These are phyloP conservation scores for Xylaria sp. DNA, from an alignment of 2,329 filamentous ascomycete genomes.

Conservation along the genomic window DNA sequence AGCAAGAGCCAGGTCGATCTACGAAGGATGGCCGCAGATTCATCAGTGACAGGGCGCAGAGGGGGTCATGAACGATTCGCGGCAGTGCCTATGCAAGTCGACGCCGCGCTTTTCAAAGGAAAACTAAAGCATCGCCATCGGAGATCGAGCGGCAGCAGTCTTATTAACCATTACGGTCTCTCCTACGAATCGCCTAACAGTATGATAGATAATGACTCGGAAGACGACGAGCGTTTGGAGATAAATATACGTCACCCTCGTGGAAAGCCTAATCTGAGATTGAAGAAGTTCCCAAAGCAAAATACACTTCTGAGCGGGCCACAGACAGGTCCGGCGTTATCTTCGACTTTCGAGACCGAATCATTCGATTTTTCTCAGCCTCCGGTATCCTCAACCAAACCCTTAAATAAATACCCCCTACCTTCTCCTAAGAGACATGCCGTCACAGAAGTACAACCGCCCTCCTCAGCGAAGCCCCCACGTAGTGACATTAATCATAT, in stretches of 20 bases:
- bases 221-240: constrained; percentile 58
- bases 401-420: constrained; percentile 8
- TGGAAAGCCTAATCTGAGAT: constrained; percentile 53
- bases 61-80: constrained; percentile 40
- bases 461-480: not conserved
- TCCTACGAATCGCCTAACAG: constrained; percentile 53
- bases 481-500: not conserved
- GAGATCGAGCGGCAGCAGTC: constrained; percentile 62
- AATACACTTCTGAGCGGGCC: constrained; percentile 51
- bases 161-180: constrained; percentile 54
- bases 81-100: constrained; percentile 30
- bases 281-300: constrained; percentile 57
- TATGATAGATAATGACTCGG: constrained; percentile 58
- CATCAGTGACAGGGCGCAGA: constrained; percentile 42
- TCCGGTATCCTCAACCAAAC: constrained; percentile 37
- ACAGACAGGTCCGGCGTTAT: constrained; percentile 44
- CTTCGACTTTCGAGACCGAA: constrained; percentile 44
- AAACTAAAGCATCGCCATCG: constrained; percentile 54
- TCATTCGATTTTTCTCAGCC: constrained; percentile 56
- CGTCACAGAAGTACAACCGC: not conserved
- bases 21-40: constrained; percentile 57
- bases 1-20: constrained; percentile 72
- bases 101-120: constrained; percentile 43
- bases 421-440: constrained; percentile 11
- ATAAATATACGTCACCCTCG: constrained; percentile 52